Percentiles rank a stretch among this genome's conserved stretches.
phyloP scores from a whole-genome alignment of 2,329 filamentous ascomycete species.

The Talaromyces albobiverticillius region DNA sequence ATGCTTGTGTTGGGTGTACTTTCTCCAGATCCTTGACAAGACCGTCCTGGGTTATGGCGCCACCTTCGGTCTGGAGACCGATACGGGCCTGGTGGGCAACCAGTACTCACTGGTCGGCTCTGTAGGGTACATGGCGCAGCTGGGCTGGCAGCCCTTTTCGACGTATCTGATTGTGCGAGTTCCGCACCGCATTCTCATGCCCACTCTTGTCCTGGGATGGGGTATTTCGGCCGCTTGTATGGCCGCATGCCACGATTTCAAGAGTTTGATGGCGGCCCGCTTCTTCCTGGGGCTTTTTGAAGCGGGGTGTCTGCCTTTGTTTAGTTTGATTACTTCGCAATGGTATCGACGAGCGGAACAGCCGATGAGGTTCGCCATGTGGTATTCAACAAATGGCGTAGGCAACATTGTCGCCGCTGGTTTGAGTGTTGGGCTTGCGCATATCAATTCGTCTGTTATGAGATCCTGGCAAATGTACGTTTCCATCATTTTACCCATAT shows the following conservation, averaged over 20 bases:
- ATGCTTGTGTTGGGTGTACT: slow-evolving; percentile 46
- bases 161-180: slow-evolving; percentile 60
- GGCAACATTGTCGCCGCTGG: slow-evolving; percentile 58
- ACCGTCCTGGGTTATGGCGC: slow-evolving; percentile 56
- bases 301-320: slow-evolving; percentile 49
- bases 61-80: slow-evolving; percentile 53
- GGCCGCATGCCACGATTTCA: slow-evolving; percentile 48
- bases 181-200: slow-evolving; percentile 59
- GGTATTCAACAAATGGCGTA: slow-evolving; percentile 62
- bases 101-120: slow-evolving; percentile 59
- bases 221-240: slow-evolving; percentile 48
- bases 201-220: slow-evolving; percentile 47
- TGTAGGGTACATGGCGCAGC: slow-evolving; percentile 58
- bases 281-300: slow-evolving; percentile 56
- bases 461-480: slow-evolving; percentile 51
- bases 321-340: slow-evolving; percentile 44
- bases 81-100: slow-evolving; percentile 51
- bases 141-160: slow-evolving; percentile 61
- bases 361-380: slow-evolving; percentile 61
- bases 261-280: slow-evolving; percentile 45
- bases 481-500: neutral
- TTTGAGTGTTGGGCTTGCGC: slow-evolving; percentile 57
- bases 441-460: slow-evolving; percentile 46
- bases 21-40: slow-evolving; percentile 57
- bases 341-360: slow-evolving; percentile 57